phyloP scores from a whole-genome alignment of 2,329 filamentous ascomycete genomes.

The Claviceps maximensis region DNA sequence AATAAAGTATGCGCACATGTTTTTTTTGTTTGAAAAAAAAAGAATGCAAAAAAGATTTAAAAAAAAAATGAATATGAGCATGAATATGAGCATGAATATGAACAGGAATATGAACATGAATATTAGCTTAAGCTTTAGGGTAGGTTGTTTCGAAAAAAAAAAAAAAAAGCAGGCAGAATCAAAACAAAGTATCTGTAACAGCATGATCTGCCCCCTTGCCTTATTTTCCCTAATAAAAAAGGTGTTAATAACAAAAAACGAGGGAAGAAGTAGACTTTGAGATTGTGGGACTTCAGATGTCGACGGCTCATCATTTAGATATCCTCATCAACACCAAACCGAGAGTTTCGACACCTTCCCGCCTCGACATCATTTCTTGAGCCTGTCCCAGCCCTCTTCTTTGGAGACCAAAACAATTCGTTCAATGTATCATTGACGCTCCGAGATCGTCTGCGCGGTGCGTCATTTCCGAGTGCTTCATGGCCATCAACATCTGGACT shows the following conservation, averaged over 20 bases:
- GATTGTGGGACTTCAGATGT: no score
- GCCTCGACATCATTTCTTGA: not conserved
- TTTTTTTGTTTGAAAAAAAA: no score
- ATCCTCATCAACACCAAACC: not conserved
- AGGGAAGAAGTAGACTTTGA: not conserved
- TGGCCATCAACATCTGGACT: conserved; percentile 9
- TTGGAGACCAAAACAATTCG: conserved; percentile 24
- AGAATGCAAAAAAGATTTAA: not conserved
- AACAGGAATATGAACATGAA: not conserved
- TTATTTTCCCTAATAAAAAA: not conserved
- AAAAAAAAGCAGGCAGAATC: not conserved
- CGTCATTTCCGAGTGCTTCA: conserved; percentile 7
- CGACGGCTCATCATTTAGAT: no score
- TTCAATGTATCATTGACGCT: conserved; percentile 30
- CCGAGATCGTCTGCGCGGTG: conserved; percentile 19
- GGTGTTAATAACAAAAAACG: not conserved
- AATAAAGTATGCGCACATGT: no score
- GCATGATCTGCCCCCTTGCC: not conserved
- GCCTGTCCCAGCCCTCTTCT: conserved; percentile 17
- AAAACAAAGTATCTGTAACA: not conserved
- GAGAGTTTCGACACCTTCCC: not conserved
- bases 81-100: not conserved
- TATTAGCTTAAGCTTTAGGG: not conserved
- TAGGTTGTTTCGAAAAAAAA: not conserved
- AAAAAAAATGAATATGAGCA: not conserved